A percentile compares a stretch with the other conserved stretches of the same genome.
These are phyloP conservation scores for Monsonia emarginata DNA, from an alignment of 441 rosid species.

Conservation along the genomic window DNA sequence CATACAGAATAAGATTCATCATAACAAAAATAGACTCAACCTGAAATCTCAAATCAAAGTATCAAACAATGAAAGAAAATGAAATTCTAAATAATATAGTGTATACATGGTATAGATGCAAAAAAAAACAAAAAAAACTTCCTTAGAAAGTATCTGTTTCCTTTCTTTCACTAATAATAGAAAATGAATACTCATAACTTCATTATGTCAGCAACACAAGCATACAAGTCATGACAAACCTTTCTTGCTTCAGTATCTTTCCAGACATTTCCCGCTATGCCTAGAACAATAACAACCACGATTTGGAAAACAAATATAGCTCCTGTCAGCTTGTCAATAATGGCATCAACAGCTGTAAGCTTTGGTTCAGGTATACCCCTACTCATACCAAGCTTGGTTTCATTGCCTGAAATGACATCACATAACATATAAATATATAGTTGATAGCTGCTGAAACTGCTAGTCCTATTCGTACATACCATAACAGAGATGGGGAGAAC, in stretches of 20 bases:
- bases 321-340: constrained; percentile 98
- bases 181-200: background rate
- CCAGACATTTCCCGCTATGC: constrained; percentile 96
- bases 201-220: constrained; percentile 12
- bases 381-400: constrained; percentile 96
- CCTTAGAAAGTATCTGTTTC: background rate
- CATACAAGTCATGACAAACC: constrained; percentile 34
- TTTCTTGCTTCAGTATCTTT: constrained; percentile 95
- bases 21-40: background rate
- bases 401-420: constrained; percentile 50
- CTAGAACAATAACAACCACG: constrained; percentile 87
- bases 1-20: background rate
- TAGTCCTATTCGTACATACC: constrained; percentile 5
- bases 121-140: no score
- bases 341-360: constrained; percentile 98
- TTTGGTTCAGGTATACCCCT: constrained; percentile 96
- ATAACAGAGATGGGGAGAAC: constrained; percentile 10
- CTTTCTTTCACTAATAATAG: background rate
- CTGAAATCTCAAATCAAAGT: background rate
- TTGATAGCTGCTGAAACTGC: background rate
- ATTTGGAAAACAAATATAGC: constrained; percentile 96
- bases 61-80: background rate
- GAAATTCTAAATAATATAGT: background rate
- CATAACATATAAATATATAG: background rate
- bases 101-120: background rate